A percentile compares a stretch with the other conserved stretches of the same genome.
These are phyloP conservation scores for Phytophthora idaei DNA, from an alignment of 352 stramenopile species.

Conservation along the genomic window DNA sequence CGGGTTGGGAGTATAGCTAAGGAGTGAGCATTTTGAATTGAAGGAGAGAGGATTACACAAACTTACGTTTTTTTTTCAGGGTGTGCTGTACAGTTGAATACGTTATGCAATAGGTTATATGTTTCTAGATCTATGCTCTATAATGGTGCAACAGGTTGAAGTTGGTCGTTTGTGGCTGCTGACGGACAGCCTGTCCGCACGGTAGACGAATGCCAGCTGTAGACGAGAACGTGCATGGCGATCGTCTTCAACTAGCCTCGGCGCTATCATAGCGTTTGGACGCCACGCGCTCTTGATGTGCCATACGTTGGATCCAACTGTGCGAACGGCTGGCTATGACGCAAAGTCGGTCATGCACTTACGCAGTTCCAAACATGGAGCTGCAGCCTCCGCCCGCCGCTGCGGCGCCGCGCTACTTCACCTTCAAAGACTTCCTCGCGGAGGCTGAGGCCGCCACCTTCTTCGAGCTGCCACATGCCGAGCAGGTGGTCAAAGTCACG, in stretches of 20 bases:
- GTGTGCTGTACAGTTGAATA: too few relatives aligned
- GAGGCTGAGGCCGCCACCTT: slow-evolving; percentile 52
- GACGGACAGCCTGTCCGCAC: neutral
- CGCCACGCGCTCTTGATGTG: slow-evolving; percentile 17
- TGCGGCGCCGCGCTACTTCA: slow-evolving; percentile 49
- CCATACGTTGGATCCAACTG: slow-evolving; percentile 12
- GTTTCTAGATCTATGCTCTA: neutral
- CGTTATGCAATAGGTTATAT: neutral
- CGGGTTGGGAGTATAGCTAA: too few relatives aligned
- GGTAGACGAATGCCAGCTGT: slow-evolving; percentile 1
- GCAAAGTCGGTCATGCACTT: slow-evolving; percentile 24
- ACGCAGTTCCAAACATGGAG: slow-evolving; percentile 1
- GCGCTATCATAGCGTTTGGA: slow-evolving; percentile 1
- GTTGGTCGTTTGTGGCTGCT: neutral
- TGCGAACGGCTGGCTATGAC: slow-evolving; percentile 26
- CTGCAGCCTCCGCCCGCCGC: neutral
- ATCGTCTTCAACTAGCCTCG: neutral
- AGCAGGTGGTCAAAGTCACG: slow-evolving; percentile 63
- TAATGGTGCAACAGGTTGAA: neutral
- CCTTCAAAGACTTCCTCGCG: slow-evolving; percentile 68
- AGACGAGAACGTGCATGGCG: slow-evolving; percentile 1
- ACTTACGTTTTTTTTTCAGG: too few relatives aligned
- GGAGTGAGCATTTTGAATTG: too few relatives aligned
- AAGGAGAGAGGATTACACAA: too few relatives aligned
- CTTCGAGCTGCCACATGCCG: slow-evolving; percentile 52